Evolutionary conservation across 257 asterid genomes (phyloP).

Genomic region (Lycium ferocissimum): DNA sequence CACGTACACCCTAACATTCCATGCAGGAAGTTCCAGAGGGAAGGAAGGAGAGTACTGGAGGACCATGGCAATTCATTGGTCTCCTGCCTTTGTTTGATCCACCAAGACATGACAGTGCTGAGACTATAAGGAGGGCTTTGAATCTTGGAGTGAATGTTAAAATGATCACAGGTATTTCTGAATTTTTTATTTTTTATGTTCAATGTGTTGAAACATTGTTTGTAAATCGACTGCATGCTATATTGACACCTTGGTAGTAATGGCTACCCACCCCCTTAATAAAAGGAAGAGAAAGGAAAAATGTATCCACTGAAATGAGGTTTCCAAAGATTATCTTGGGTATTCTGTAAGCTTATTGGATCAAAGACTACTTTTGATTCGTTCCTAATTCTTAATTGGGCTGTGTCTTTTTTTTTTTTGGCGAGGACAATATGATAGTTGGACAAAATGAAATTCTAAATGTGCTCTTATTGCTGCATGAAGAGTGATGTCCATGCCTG

Average conservation of each 20-base stretch:
- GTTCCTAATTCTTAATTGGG: neutral
- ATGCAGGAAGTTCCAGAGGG: conserved; percentile 60
- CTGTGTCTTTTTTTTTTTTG: neutral
- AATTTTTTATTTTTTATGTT: neutral
- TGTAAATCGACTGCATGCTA: conserved; percentile 12
- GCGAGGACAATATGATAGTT: neutral
- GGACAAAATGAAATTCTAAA: too few relatives aligned
- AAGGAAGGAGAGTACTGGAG: conserved; percentile 59
- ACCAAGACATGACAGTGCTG: conserved; percentile 64
- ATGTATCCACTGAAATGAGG: neutral
- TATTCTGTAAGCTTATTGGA: neutral
- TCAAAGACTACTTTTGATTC: neutral
- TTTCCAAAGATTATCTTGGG: neutral
- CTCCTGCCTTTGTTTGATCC: conserved; percentile 62
- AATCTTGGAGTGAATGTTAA: conserved; percentile 62
- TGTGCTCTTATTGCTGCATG: neutral
- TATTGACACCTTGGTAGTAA: conserved; percentile 14
- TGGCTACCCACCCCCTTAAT: neutral
- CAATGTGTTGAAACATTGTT: neutral
- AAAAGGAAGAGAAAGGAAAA: neutral
- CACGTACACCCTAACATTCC: neutral
- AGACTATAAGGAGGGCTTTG: conserved; percentile 58
- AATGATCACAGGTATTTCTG: conserved; percentile 53
- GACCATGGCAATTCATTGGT: conserved; percentile 58
- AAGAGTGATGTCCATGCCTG: neutral